phyloP scores from a whole-genome alignment of 176 grass and related monocot genomes.

The Eremochloa ophiuroides region DNA sequence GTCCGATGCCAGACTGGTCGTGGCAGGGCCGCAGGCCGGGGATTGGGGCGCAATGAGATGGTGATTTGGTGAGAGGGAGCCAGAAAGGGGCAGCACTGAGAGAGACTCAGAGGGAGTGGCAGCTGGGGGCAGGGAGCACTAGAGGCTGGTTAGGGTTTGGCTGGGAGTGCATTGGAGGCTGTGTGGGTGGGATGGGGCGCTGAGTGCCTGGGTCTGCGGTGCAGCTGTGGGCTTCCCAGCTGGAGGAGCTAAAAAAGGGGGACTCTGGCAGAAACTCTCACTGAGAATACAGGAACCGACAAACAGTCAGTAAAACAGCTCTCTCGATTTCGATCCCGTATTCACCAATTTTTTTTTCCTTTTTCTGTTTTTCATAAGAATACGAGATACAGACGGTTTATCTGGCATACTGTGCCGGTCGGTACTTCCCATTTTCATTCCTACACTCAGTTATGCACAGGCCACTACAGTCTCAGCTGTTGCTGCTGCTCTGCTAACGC shows the following conservation, averaged over 20 bases:
- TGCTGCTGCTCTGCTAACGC: not conserved
- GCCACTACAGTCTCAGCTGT: not conserved
- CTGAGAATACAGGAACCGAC: not conserved
- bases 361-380: not conserved
- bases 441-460: not conserved
- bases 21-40: not conserved
- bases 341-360: not conserved
- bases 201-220: not conserved
- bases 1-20: not conserved
- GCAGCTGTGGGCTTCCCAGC: not conserved
- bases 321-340: not conserved
- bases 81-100: not conserved
- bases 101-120: not conserved
- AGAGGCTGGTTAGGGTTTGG: not conserved
- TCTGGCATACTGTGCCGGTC: not conserved
- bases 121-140: not conserved
- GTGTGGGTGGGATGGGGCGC: not conserved
- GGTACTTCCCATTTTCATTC: not conserved
- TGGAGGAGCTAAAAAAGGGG: not conserved
- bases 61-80: not conserved
- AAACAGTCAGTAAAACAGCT: not conserved
- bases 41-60: not conserved
- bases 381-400: not conserved
- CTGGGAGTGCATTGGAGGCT: not conserved
- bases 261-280: not conserved